Percentiles rank a stretch among this genome's conserved stretches.
Conservation (phyloP, 169 alveolate genomes). For the Plasmodium chabaudi region DNA sequence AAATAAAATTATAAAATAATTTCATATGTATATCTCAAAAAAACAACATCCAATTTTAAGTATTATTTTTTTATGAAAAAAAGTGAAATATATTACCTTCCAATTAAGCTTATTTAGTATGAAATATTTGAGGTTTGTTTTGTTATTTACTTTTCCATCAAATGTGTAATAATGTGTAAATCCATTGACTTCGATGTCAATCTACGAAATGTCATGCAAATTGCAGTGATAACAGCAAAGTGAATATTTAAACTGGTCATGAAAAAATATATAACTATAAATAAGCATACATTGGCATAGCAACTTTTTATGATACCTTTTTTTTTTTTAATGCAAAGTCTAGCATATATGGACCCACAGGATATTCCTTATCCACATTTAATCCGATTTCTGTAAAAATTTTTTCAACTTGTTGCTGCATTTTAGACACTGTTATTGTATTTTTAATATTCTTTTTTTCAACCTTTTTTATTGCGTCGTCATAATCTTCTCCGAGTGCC, state of each 20-base stretch:
- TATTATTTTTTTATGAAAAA: not conserved
- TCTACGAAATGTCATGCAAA: not conserved
- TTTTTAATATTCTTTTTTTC: slow-evolving; percentile 61
- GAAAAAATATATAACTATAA: not conserved
- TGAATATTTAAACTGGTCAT: not conserved
- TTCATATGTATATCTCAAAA: not conserved
- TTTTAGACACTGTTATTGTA: slow-evolving; percentile 59
- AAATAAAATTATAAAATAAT: not conserved
- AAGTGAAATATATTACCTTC: slow-evolving; percentile 30
- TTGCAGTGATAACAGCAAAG: not conserved
- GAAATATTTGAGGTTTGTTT: slow-evolving; percentile 35
- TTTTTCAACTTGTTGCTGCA: slow-evolving; percentile 52
- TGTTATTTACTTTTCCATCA: slow-evolving; percentile 37
- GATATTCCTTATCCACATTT: slow-evolving; percentile 19
- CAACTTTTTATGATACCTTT: slow-evolving; percentile 2
- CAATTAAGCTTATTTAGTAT: slow-evolving; percentile 48
- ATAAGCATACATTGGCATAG: not conserved
- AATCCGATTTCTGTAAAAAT: slow-evolving; percentile 66
- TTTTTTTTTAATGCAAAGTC: slow-evolving; percentile 57
- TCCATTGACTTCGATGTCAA: slow-evolving; percentile 66
- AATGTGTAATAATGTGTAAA: slow-evolving; percentile 72
- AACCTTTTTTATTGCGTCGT: slow-evolving; percentile 25
- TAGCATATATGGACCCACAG: slow-evolving; percentile 53
- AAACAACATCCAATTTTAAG: no score
- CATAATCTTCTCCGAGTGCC: slow-evolving; percentile 17